A percentile compares a stretch with the other conserved stretches of the same genome.
Evolutionary conservation across 306 rosid genomes (phyloP).

Genomic region (Pueraria montana): DNA sequence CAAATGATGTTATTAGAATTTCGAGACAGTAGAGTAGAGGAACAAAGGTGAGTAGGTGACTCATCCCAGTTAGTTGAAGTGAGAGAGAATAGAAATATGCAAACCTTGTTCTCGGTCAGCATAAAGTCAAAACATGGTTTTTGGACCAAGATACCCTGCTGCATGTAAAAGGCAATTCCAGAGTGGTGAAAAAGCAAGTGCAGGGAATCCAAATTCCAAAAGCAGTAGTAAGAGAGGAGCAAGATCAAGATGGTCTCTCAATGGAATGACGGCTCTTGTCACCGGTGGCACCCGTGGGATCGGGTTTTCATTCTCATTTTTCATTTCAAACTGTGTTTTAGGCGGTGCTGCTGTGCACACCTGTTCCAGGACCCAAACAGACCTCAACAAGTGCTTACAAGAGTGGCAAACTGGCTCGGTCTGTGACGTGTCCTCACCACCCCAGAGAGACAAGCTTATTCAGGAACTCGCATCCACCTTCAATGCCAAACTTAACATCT

Average conservation of each 20-base stretch:
- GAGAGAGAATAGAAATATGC: too few species aligned
- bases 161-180: too few species aligned
- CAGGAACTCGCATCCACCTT: conserved; percentile 62
- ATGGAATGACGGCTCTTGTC: conserved; percentile 82
- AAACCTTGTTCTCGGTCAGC: too few species aligned
- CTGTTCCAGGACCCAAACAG: conserved; percentile 76
- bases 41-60: too few species aligned
- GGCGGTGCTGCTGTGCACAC: conserved; percentile 88
- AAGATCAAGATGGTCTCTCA: conserved; percentile 83
- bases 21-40: too few species aligned
- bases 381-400: conserved; percentile 68
- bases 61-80: too few species aligned
- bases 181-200: too few species aligned
- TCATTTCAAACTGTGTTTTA: conserved; percentile 13
- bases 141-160: too few species aligned
- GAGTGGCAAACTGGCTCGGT: conserved; percentile 79
- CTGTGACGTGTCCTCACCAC: conserved; percentile 69
- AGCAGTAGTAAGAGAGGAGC: conserved; percentile 25
- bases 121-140: too few species aligned
- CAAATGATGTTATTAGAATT: too few species aligned
- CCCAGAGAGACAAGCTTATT: conserved; percentile 75
- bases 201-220: too few species aligned
- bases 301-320: conserved; percentile 58
- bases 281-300: conserved; percentile 97
- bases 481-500: conserved; percentile 72